Evolutionary conservation across 2,329 filamentous ascomycete species (phyloP).

Genomic region (Cordyceps cicadae): DNA sequence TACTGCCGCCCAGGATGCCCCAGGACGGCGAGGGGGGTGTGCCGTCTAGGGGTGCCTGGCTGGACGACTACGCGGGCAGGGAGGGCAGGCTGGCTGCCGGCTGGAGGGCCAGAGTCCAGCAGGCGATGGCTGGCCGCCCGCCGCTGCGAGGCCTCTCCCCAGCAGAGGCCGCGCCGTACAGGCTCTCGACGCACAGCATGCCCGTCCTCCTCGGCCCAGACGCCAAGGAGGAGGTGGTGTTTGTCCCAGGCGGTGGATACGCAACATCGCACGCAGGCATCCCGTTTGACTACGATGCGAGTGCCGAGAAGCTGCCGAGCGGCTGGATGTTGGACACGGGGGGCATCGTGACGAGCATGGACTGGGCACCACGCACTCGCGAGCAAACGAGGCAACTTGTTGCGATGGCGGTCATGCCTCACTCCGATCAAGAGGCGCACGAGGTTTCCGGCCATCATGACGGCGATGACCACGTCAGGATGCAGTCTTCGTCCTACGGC

Average conservation of each 20-base stretch:
- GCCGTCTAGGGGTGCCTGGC: constrained; percentile 31
- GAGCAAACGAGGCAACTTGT: constrained; percentile 36
- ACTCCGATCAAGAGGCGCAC: constrained; percentile 39
- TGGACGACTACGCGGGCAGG: constrained; percentile 28
- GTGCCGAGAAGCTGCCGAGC: constrained; percentile 20
- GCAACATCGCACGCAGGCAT: constrained; percentile 23
- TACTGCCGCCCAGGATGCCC: constrained; percentile 28
- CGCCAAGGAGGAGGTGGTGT: constrained; percentile 20
- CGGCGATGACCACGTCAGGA: constrained; percentile 22
- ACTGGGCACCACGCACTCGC: constrained; percentile 38
- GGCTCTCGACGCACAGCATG: constrained; percentile 18
- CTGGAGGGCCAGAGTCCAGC: constrained; percentile 22
- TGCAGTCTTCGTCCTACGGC: constrained; percentile 34
- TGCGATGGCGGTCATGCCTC: constrained; percentile 43
- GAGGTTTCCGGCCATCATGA: constrained; percentile 21
- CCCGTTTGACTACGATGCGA: constrained; percentile 20
- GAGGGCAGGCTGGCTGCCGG: constrained; percentile 23
- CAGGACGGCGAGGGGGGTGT: constrained; percentile 19
- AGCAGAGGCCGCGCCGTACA: constrained; percentile 24
- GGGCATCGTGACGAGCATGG: constrained; percentile 43
- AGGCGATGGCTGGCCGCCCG: constrained; percentile 4
- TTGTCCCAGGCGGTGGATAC: constrained; percentile 21
- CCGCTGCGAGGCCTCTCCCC: constrained; percentile 14
- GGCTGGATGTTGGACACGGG: constrained; percentile 49
- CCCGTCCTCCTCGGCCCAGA: constrained; percentile 27